These are phyloP conservation scores for Phytopythium ostracodes DNA, from an alignment of 352 stramenopile genomes.

Conservation along the genomic window DNA sequence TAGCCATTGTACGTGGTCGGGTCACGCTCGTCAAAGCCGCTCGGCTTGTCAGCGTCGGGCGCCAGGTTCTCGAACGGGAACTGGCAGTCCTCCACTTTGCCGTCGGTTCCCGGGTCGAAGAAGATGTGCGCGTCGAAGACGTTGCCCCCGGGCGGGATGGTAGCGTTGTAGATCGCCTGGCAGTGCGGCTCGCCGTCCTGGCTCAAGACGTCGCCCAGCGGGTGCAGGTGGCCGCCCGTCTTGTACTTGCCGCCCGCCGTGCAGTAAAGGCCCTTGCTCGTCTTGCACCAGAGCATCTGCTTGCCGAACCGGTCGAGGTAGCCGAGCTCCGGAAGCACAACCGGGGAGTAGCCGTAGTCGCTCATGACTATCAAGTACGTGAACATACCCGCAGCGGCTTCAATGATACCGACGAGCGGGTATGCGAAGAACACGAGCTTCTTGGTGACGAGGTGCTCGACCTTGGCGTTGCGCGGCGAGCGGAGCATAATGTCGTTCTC, in stretches of 20 bases:
- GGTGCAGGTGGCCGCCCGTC: conserved; percentile 17
- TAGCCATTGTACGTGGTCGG: conserved; percentile 48
- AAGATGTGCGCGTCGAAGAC: conserved; percentile 80
- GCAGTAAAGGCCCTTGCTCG: conserved; percentile 51
- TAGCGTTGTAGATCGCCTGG: conserved; percentile 38
- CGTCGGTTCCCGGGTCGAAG: conserved; percentile 56
- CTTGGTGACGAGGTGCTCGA: conserved; percentile 86
- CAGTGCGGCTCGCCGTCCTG: conserved; percentile 35
- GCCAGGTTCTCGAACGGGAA: conserved; percentile 80
- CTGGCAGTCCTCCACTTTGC: conserved; percentile 77
- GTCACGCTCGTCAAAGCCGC: conserved; percentile 36
- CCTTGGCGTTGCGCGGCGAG: conserved; percentile 64
- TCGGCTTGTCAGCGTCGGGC: conserved; percentile 27
- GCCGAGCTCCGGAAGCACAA: conserved; percentile 79
- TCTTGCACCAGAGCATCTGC: conserved; percentile 84
- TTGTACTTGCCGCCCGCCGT: conserved; percentile 68
- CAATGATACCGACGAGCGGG: conserved; percentile 85
- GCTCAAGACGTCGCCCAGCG: conserved; percentile 24
- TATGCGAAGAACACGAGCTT: conserved; percentile 89
- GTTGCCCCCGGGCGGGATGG: conserved; percentile 46
- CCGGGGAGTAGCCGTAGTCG: conserved; percentile 82
- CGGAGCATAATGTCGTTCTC: conserved; percentile 89
- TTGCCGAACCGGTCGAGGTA: conserved; percentile 82
- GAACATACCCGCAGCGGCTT: conserved; percentile 83
- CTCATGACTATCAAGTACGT: conserved; percentile 89